Base-by-base conservation (phyloP, 371 early-diverging fungal genomes). In the Rhizopus sp. region DNA sequence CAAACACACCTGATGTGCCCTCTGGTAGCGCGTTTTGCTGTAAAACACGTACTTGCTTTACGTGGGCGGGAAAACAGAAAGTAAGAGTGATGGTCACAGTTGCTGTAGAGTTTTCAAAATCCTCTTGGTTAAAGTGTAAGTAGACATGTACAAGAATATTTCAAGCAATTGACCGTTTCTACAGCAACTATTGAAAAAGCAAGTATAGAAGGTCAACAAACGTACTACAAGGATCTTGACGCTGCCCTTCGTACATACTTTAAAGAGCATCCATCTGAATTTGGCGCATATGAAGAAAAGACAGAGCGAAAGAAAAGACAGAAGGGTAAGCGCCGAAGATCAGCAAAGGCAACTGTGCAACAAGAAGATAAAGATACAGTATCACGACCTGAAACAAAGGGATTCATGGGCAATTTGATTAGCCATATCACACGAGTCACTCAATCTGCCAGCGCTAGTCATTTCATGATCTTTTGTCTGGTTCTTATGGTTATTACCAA, bases 1-100 rank as follows among this genome's bases (percentile, higher is more conserved):
- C 88, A 0, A 72, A 73, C 39, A 95, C 97, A 10, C 95, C 95
- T 3, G 88, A 90, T 60, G 84, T 95, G 0, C 95, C 96, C 8
- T 91, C 91, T 29, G 93, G 93, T 15, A 81, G 85, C 23, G 72
- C 86, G 29, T 96, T 96, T 66, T 68, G 69, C 31, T 80, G 89
- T 17, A 86, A 88, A 50, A 88, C 88, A 32, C 75, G 91, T 4
- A 88, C 85, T 33, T 96, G 96, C 66, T 70, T 96, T 29, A 87
- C 92, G 33, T 93, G 91, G 91, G 85, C 87, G 5, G 82, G 82
- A 0, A 72, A 80, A 30, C 78, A 77, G n/a, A 65, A 77, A 68
- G 75, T 87, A 44, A 82, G 83, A 34, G 73, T 91, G 55, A 64
- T 80, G 13, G 88, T 90, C 63, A 86, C 88, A 17, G 88, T 85